A percentile compares a stretch with the other conserved stretches of the same genome.
phyloP scores from a whole-genome alignment of 768 basidiomycete genomes.

The Baorangia bicolor region DNA sequence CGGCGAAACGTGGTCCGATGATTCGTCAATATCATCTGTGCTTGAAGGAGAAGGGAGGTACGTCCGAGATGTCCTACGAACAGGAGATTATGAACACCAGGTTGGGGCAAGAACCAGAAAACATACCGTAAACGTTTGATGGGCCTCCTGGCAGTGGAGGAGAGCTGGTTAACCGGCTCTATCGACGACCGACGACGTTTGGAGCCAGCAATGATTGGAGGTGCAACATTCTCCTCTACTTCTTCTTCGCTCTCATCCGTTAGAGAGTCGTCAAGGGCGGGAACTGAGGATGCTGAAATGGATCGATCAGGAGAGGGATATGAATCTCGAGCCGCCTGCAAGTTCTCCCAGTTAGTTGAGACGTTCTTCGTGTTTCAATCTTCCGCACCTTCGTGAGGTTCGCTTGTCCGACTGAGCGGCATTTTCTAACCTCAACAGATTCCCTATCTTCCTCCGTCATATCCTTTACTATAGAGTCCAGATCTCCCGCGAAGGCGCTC shows the following conservation, averaged over 20 bases:
- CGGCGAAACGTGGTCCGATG: background rate
- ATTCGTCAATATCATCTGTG: background rate
- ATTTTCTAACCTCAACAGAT: background rate
- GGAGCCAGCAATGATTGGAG: conserved; percentile 16
- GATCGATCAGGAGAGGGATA: conserved; percentile 22
- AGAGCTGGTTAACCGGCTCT: background rate
- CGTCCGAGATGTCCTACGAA: background rate
- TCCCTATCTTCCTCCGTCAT: conserved; percentile 13
- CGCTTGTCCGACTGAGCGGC: background rate
- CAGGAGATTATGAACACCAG: fast-evolving
- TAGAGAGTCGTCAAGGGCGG: conserved; percentile 2
- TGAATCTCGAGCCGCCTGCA: background rate
- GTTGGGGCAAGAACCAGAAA: background rate
- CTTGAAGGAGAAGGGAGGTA: conserved; percentile 17
- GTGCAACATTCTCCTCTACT: conserved; percentile 11
- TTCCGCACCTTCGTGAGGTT: background rate
- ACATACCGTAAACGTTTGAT: conserved; percentile 26
- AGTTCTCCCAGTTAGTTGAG: background rate
- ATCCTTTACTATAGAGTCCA: conserved; percentile 32
- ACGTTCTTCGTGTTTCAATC: background rate
- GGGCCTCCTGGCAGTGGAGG: background rate
- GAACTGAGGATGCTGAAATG: conserved; percentile 3
- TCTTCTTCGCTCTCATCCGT: conserved; percentile 18
- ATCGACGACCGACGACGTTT: conserved; percentile 19
- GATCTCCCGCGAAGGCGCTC: conserved; percentile 28